A percentile compares a stretch with the other conserved stretches of the same genome.
Conservation (phyloP, 768 basidiomycete species). For the Tylopilus intermedius region DNA sequence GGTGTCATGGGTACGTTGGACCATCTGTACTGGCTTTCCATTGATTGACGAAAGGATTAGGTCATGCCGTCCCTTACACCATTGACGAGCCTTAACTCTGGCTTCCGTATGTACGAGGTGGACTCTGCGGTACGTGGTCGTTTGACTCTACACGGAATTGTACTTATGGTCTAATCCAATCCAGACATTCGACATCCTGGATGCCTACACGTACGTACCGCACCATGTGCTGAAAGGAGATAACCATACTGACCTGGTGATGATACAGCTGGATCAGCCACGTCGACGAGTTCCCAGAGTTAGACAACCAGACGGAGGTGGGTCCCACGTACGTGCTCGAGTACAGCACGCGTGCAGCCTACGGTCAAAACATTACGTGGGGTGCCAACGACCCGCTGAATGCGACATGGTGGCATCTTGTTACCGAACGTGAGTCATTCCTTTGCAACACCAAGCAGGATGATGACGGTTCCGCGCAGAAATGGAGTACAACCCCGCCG, state of each 20-base stretch:
- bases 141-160: too few species aligned
- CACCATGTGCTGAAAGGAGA: neutral
- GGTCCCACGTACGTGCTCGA: constrained; percentile 58
- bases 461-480: constrained; percentile 9
- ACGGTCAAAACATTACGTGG: constrained; percentile 53
- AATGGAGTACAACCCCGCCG: constrained; percentile 19
- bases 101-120: constrained; percentile 48
- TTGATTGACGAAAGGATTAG: neutral
- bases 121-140: constrained; percentile 18
- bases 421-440: constrained; percentile 47
- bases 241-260: too few species aligned
- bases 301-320: constrained; percentile 48
- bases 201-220: constrained; percentile 60
- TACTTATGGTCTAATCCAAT: too few species aligned
- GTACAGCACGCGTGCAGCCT: constrained; percentile 63
- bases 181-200: constrained; percentile 69
- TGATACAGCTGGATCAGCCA: constrained; percentile 52
- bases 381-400: constrained; percentile 58
- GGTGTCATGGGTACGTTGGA: constrained; percentile 39
- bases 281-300: constrained; percentile 49
- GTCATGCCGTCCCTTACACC: constrained; percentile 59
- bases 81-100: constrained; percentile 63
- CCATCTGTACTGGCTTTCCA: too few species aligned
- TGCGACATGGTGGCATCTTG: constrained; percentile 73
- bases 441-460: neutral